Conservation (phyloP, 306 rosid species). For the Citrullus amarus region DNA sequence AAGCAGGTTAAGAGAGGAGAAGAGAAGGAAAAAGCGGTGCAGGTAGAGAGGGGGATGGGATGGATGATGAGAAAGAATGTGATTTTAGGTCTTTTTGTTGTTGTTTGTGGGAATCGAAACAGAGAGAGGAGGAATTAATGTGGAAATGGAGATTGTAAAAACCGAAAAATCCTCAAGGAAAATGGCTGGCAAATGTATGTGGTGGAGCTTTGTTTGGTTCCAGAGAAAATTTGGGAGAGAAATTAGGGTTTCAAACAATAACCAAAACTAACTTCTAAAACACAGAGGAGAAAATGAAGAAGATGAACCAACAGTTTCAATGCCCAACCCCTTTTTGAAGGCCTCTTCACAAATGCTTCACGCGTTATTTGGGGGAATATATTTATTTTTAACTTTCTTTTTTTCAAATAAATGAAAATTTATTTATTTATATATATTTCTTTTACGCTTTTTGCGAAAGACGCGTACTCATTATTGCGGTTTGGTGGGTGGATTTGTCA, state of each 20-base stretch:
- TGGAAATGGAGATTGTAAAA: slow-evolving; percentile 34
- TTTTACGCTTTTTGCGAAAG: background rate
- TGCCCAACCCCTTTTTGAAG: background rate
- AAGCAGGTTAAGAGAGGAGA: background rate
- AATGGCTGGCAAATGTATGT: slow-evolving; percentile 35
- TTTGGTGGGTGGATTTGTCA: background rate
- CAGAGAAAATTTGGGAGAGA: background rate
- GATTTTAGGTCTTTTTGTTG: too few species aligned
- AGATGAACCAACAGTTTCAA: background rate
- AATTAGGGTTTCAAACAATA: background rate
- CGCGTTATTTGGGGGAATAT: background rate
- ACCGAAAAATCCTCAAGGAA: slow-evolving; percentile 30
- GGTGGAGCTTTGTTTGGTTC: background rate
- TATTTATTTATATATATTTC: too few species aligned
- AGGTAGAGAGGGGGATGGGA: background rate
- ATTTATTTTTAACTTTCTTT: background rate
- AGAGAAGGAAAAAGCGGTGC: slow-evolving; percentile 18
- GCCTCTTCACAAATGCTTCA: background rate
- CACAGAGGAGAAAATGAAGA: background rate
- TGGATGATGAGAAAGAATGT: background rate
- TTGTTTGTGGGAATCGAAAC: slow-evolving; percentile 6
- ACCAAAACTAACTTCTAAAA: background rate
- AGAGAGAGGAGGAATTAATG: slow-evolving; percentile 25
- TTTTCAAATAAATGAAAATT: background rate
- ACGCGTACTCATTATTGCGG: background rate